These are phyloP conservation scores for Sporothrix mexicana DNA, from an alignment of 2,329 filamentous ascomycete species.

Conservation along the genomic window DNA sequence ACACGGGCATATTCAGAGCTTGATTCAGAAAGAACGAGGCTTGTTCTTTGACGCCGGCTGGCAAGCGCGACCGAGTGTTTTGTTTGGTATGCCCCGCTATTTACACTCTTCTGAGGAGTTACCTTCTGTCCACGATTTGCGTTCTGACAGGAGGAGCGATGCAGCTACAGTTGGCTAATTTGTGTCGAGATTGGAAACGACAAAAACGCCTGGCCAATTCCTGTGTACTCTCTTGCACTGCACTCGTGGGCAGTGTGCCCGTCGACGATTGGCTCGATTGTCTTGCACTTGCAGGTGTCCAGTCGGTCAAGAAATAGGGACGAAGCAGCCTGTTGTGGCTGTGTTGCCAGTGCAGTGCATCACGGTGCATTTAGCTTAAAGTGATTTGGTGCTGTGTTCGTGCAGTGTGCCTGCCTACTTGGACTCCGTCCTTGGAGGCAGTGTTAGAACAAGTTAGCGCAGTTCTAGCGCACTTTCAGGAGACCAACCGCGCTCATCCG, in stretches of 20 bases:
- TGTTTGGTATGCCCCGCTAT: neutral
- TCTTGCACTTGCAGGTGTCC: neutral
- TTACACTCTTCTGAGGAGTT: too few species aligned
- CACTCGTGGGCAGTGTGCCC: neutral
- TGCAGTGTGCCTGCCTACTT: neutral
- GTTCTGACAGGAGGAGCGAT: too few species aligned
- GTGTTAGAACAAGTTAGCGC: neutral
- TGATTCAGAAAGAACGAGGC: neutral
- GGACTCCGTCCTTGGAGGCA: neutral
- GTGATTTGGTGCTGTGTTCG: neutral
- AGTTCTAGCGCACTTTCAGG: neutral
- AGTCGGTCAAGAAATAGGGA: constrained; percentile 9
- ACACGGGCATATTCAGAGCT: neutral
- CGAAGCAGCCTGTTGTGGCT: constrained; percentile 10
- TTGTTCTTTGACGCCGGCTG: neutral
- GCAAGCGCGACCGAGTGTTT: neutral
- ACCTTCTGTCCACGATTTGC: too few species aligned
- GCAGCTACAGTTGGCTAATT: too few species aligned
- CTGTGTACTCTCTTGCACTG: too few species aligned
- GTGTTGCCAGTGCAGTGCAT: neutral
- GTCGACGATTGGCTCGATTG: neutral
- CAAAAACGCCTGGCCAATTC: too few species aligned
- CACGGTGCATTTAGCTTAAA: too few species aligned
- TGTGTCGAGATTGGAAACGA: too few species aligned
- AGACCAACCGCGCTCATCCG: too few species aligned